A percentile compares a stretch with the other conserved stretches of the same genome.
Conservation (phyloP, 208 protist species). For the Trypanosoma congolense region DNA sequence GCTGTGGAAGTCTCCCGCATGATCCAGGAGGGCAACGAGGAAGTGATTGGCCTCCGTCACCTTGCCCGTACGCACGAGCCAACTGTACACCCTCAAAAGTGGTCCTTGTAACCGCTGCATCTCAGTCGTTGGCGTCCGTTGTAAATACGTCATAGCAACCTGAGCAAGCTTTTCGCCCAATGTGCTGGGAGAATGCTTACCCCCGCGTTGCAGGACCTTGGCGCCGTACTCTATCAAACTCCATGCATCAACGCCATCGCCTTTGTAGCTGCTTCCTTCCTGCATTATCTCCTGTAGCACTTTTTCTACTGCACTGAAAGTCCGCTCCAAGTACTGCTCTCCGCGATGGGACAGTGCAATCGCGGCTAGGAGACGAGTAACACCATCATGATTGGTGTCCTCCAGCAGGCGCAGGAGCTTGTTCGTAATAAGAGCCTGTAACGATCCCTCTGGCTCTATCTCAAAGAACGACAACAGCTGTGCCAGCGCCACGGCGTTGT, state of each 20-base stretch:
- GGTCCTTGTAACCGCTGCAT: conserved; percentile 26
- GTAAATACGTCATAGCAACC: conserved; percentile 34
- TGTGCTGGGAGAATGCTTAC: conserved; percentile 45
- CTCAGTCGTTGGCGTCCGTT: conserved; percentile 26
- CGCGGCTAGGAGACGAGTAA: conserved; percentile 29
- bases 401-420: conserved; percentile 58
- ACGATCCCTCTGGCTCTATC: conserved; percentile 56
- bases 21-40: conserved; percentile 51
- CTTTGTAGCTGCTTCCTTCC: background rate
- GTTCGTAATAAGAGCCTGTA: conserved; percentile 56
- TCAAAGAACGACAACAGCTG: conserved; percentile 75
- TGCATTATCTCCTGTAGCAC: conserved; percentile 25
- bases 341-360: conserved; percentile 35
- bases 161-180: conserved; percentile 55
- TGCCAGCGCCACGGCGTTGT: conserved; percentile 65
- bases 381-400: conserved; percentile 21
- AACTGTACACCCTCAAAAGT: conserved; percentile 68
- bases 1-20: conserved; percentile 38
- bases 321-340: conserved; percentile 75
- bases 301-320: conserved; percentile 46
- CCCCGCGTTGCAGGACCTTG: conserved; percentile 71
- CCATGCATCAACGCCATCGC: conserved; percentile 18
- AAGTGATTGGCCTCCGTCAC: conserved; percentile 40
- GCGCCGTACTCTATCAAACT: conserved; percentile 37
- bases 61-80: conserved; percentile 71